These are phyloP conservation scores for Capsicum chinense DNA, from an alignment of 257 asterid species.

Conservation along the genomic window DNA sequence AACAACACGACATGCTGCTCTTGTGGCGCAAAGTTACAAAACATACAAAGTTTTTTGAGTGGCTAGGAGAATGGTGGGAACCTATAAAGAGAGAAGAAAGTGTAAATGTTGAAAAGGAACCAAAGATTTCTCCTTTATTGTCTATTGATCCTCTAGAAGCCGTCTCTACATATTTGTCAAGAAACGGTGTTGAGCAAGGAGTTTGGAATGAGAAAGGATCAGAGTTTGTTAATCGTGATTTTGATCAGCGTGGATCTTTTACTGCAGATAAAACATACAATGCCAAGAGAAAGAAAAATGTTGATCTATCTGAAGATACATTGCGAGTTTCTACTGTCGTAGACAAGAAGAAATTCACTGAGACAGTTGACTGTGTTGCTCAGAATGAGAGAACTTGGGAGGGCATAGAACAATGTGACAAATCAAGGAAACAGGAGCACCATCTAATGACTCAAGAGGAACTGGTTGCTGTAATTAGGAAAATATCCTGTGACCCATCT, in stretches of 20 bases:
- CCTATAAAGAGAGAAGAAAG: slow-evolving; percentile 52
- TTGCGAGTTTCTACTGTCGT: slow-evolving; percentile 39
- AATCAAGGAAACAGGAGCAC: slow-evolving; percentile 49
- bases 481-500: slow-evolving; percentile 73
- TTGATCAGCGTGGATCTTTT: slow-evolving; percentile 41
- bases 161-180: slow-evolving; percentile 61
- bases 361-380: slow-evolving; percentile 37
- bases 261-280: slow-evolving; percentile 38
- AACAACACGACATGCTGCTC: slow-evolving; percentile 58
- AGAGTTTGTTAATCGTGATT: slow-evolving; percentile 30
- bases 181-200: slow-evolving; percentile 43
- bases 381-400: slow-evolving; percentile 40
- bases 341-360: slow-evolving; percentile 48
- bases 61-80: slow-evolving; percentile 92
- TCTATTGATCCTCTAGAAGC: slow-evolving; percentile 66
- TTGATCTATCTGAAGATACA: slow-evolving; percentile 38
- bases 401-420: slow-evolving; percentile 32
- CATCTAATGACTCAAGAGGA: slow-evolving; percentile 65
- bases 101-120: slow-evolving; percentile 47
- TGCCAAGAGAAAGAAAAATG: slow-evolving; percentile 39
- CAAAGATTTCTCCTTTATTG: slow-evolving; percentile 44
- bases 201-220: slow-evolving; percentile 34
- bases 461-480: slow-evolving; percentile 70
- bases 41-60: slow-evolving; percentile 70
- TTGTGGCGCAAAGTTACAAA: slow-evolving; percentile 69